Evolutionary conservation across 164 flowering plant genomes (phyloP), one percentile per base, ranked within the genome.

Genomic region (Magnolia sinica): DNA sequence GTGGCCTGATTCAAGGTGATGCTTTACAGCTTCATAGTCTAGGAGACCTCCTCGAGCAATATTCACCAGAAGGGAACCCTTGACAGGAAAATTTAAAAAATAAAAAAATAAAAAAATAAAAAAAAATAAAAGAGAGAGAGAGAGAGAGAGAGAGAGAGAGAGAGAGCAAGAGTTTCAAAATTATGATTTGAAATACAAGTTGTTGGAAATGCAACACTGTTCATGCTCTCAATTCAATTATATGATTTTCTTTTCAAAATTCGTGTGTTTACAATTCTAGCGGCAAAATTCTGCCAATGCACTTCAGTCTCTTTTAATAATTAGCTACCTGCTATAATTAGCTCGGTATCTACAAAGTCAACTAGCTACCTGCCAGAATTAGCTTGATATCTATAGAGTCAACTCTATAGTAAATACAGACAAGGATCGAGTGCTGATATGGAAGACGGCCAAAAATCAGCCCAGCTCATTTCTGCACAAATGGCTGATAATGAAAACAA

Each of bases 1-100:
- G 78, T 93, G 97, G 7, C 99, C 98, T 2, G 91, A 84, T 65
- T 88, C 76, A 67, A 95, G 97, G 84, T 82, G 50, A 75, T 76
- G 58, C 37, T 50, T 45, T 76, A 90, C 91, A 22, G 93, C 88
- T 63, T 89, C 85, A 77, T 95, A 90, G 81, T 93, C 93, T 74
- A 92, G 75, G 55, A 95, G 85, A 74, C 96, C 92, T 23, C 99
- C 99, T 59, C 98, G 89, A 70, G 99, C 95, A 85, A 95, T 81
- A 82, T 95, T 95, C 63, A 95, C 86, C 79, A 93, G 70, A 74
- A 86, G 86, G 11, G 94, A 86, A 79, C 97, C 98, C 97, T 95
- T 63, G 63, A 69, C 75, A 79, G 14, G 29, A 27, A 27, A 27
- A 27, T 1, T 23, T 23, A 23, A 23, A 23, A 23, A 23, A 23